Conservation (phyloP, 768 basidiomycete species). For the Lactarius evosmus region DNA sequence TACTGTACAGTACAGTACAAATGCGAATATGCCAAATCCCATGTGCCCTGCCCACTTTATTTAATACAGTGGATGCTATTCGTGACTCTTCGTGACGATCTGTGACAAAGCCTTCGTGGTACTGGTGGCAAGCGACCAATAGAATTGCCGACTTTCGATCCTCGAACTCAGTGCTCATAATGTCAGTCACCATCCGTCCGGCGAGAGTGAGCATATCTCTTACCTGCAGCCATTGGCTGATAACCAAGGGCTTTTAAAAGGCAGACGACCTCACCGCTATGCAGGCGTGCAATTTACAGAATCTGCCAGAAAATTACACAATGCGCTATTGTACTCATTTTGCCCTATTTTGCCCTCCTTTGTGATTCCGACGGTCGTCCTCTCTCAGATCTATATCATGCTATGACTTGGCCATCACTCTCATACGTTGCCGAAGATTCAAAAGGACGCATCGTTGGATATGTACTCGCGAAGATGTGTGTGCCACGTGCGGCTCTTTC, state of each 20-base stretch:
- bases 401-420: conserved; percentile 85
- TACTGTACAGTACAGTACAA: no score
- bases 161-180: background rate
- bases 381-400: conserved; percentile 10
- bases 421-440: conserved; percentile 92
- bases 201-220: conserved; percentile 33
- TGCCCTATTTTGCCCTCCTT: conserved; percentile 1
- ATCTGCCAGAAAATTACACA: conserved; percentile 88
- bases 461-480: conserved; percentile 94
- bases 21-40: no score
- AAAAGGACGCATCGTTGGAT: conserved; percentile 87
- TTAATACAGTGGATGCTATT: no score
- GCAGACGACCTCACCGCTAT: conserved; percentile 86
- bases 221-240: conserved; percentile 12
- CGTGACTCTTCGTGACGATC: no score
- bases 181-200: conserved; percentile 46
- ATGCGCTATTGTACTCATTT: conserved; percentile 66
- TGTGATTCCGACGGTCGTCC: background rate
- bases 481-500: conserved; percentile 28
- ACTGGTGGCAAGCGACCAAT: no score
- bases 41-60: no score
- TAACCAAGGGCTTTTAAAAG: conserved; percentile 39
- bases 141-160: no score
- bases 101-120: background rate
- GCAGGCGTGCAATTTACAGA: conserved; percentile 92